Conservation (phyloP, 2,329 filamentous ascomycete genomes). For the Moelleriella libera region DNA sequence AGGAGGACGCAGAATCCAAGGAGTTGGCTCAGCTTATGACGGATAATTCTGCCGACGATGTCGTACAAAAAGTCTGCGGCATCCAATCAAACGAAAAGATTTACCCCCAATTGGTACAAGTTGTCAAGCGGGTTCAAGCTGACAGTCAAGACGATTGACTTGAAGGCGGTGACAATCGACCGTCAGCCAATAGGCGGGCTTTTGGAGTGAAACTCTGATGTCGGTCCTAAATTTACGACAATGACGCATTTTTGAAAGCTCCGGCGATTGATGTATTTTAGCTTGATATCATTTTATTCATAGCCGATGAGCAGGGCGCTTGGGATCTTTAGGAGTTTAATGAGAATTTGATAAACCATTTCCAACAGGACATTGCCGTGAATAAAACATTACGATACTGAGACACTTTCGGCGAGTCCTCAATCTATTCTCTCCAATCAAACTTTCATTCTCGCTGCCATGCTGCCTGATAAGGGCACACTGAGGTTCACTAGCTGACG, state of each 20-base stretch:
- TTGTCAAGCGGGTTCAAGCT: slow-evolving; percentile 76
- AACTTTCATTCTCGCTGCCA: too few relatives aligned
- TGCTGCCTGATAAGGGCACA: too few relatives aligned
- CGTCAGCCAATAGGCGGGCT: background rate
- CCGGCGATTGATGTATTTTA: slow-evolving; percentile 1
- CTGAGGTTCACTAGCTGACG: too few relatives aligned
- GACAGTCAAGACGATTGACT: slow-evolving; percentile 33
- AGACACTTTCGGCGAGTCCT: too few relatives aligned
- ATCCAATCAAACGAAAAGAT: slow-evolving; percentile 65
- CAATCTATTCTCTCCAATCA: too few relatives aligned
- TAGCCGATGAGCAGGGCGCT: slow-evolving; percentile 10
- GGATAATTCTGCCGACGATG: slow-evolving; percentile 55
- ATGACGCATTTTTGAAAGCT: too few relatives aligned
- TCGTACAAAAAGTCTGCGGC: slow-evolving; percentile 70
- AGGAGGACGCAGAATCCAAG: slow-evolving; percentile 77
- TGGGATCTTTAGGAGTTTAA: slow-evolving; percentile 7
- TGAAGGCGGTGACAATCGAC: background rate
- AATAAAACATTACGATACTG: too few relatives aligned
- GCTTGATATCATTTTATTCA: slow-evolving; percentile 1
- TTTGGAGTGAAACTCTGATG: slow-evolving; percentile 3
- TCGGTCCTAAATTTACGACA: background rate
- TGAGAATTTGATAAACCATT: background rate
- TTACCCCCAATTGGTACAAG: slow-evolving; percentile 57
- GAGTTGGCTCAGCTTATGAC: slow-evolving; percentile 80
- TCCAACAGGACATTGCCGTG: too few relatives aligned